Base-by-base conservation (phyloP, 148 eudicot genomes). In the Dysphania ambrosioides region DNA sequence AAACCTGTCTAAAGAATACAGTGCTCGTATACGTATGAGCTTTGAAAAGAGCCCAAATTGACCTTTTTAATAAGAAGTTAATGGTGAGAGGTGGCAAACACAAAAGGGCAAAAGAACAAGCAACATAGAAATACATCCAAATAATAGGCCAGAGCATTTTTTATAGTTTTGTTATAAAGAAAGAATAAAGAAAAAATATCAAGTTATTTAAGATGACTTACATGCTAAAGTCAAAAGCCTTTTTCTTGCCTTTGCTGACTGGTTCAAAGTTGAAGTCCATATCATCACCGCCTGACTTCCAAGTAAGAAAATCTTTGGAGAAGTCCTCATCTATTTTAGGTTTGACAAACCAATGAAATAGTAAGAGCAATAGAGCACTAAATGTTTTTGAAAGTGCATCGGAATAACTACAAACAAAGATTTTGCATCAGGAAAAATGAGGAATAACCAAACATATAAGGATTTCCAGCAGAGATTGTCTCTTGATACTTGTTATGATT, bases 191-290 rank as follows among this genome's bases (percentile, higher is more conserved):
- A n/a, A 70, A 27, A 70, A 75, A 40, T n/a, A 47, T 10, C 35
- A 57, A n/a, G 34, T 27, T 63, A 63, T 21, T 62, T 51, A 61
- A 74, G 79, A 72, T 62, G 53, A 73, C 97, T 88, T 85, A 93
- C 98, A 83, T 89, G 82, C 82, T 90, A 77, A 94, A 94, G 79
- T 80, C 75, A 73, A 90, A 91, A 42, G 89, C 73, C 78, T 88
- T 86, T 62, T 83, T 90, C 80, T 94, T 90, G 80, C 92, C 90
- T 81, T 88, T 88, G 70, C 87, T 26, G 58, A 74, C 82, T 42
- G 89, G 83, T 70, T 84, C 87, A 75, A 91, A 86, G 82, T 84
- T 87, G 79, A 94, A 90, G 83, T 94, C 93, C 91, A 91, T 85
- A 40, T 81, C 82, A 79, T 86, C 89, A 73, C 79, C 80, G 19